Percentiles rank a stretch among this genome's conserved stretches.
Conservation (phyloP, 805 yeast species). For the Saccharomyces jurei region DNA sequence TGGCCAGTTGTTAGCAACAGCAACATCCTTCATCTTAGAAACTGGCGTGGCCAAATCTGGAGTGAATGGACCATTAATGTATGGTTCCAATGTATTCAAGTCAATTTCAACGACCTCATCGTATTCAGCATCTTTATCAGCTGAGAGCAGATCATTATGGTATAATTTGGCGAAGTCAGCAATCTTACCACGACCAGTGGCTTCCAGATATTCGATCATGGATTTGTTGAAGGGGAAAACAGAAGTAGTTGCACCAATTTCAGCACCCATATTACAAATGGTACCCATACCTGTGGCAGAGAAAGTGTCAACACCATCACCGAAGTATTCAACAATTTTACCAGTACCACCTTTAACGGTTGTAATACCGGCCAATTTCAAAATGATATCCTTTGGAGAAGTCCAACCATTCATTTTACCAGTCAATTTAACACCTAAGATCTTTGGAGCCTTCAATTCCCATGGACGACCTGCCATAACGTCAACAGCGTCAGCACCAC, state of each 20-base stretch:
- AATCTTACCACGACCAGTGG: slow-evolving; percentile 77
- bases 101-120: slow-evolving; percentile 89
- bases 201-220: slow-evolving; percentile 67
- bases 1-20: slow-evolving; percentile 81
- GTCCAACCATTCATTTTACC: slow-evolving; percentile 91
- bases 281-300: slow-evolving; percentile 99
- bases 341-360: slow-evolving; percentile 99
- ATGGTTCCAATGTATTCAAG: slow-evolving; percentile 82
- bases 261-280: slow-evolving; percentile 99
- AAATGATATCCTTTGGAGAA: slow-evolving; percentile 94
- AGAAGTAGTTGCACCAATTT: slow-evolving; percentile 97
- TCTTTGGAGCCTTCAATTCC: slow-evolving; percentile 97
- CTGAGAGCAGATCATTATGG: slow-evolving; percentile 56
- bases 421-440: slow-evolving; percentile 86
- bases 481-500: slow-evolving; percentile 99
- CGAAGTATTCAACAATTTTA: slow-evolving; percentile 90
- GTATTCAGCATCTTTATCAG: slow-evolving; percentile 85
- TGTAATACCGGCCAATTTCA: slow-evolving; percentile 81
- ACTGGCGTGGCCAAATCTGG: slow-evolving; percentile 95
- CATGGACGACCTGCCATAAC: slow-evolving; percentile 95
- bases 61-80: slow-evolving; percentile 95
- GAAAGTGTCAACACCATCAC: slow-evolving; percentile 82
- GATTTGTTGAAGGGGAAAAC: slow-evolving; percentile 89
- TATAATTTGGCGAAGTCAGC: slow-evolving; percentile 63
- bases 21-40: slow-evolving; percentile 55